Evolutionary conservation across 306 rosid genomes (phyloP).

Genomic region (Medicago ruthenica): DNA sequence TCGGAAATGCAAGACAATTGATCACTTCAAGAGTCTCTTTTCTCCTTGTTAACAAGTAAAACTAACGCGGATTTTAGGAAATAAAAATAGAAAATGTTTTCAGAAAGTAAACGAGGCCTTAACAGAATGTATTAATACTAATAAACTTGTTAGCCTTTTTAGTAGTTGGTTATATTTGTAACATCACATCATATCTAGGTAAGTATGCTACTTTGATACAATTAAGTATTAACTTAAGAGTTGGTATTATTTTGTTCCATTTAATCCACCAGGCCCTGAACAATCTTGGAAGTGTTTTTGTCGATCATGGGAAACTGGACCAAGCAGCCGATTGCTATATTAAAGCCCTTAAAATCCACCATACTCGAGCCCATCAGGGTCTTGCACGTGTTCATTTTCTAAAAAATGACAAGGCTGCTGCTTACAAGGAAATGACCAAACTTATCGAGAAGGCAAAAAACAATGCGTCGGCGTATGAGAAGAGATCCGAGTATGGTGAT

Average conservation of each 20-base stretch:
- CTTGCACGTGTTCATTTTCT: conserved; percentile 93
- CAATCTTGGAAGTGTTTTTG: conserved; percentile 94
- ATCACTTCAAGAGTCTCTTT: too few species aligned
- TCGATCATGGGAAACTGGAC: conserved; percentile 74
- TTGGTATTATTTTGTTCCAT: conserved; percentile 35
- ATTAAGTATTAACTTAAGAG: conserved; percentile 1
- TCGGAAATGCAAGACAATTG: too few species aligned
- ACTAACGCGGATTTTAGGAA: too few species aligned
- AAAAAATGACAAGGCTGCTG: conserved; percentile 65
- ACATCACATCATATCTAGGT: conserved; percentile 9
- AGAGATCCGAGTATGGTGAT: conserved; percentile 91
- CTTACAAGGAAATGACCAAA: conserved; percentile 84
- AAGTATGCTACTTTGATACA: neutral
- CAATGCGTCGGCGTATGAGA: conserved; percentile 87
- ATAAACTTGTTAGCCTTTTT: neutral
- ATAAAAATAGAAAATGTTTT: too few species aligned
- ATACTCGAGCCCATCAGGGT: conserved; percentile 95
- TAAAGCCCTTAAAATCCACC: conserved; percentile 86
- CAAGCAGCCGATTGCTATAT: conserved; percentile 87
- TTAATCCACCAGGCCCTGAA: conserved; percentile 72
- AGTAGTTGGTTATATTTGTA: conserved; percentile 10
- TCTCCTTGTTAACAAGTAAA: too few species aligned
- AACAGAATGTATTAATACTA: neutral
- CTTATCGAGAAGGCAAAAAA: conserved; percentile 58
- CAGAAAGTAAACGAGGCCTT: too few species aligned